Evolutionary conservation across 345 rosid species (phyloP).

Genomic region (Firmiana major): DNA sequence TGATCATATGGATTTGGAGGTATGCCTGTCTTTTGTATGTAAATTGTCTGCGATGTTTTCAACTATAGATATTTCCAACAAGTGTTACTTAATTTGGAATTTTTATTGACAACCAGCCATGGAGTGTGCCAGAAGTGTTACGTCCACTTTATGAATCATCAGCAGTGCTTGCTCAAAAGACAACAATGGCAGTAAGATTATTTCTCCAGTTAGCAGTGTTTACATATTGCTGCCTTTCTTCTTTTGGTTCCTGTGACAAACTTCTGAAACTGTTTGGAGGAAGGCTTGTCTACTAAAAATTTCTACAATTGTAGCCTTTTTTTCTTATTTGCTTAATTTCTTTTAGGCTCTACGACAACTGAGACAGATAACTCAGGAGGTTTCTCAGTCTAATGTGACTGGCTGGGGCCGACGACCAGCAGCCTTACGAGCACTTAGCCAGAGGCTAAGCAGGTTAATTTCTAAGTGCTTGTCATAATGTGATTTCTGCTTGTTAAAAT

Average conservation of each 20-base stretch:
- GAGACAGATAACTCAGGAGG: slow-evolving; percentile 92
- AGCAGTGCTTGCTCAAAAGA: slow-evolving; percentile 91
- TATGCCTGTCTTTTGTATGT: slow-evolving; percentile 18
- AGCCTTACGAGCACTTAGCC: slow-evolving; percentile 87
- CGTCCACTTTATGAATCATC: slow-evolving; percentile 97
- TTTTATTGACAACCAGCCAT: slow-evolving; percentile 56
- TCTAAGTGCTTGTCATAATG: slow-evolving; percentile 2
- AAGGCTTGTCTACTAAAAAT: not conserved
- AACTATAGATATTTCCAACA: not conserved
- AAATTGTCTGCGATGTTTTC: slow-evolving; percentile 3
- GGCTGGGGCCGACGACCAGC: slow-evolving; percentile 98
- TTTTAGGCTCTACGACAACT: slow-evolving; percentile 86
- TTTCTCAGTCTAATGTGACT: slow-evolving; percentile 70
- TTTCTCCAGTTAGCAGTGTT: not conserved
- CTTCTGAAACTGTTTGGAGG: not conserved
- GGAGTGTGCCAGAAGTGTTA: slow-evolving; percentile 97
- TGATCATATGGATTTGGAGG: slow-evolving; percentile 99
- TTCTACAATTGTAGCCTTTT: not conserved
- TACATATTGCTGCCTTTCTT: not conserved
- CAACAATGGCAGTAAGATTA: slow-evolving; percentile 83
- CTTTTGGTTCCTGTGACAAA: not conserved
- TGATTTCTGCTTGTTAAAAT: not conserved
- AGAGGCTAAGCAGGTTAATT: slow-evolving; percentile 90
- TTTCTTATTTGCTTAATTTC: slow-evolving; percentile 8
- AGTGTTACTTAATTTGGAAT: slow-evolving; percentile 11